Evolutionary conservation across 257 asterid genomes (phyloP), one percentile per base, ranked within the genome.

Genomic region (Solanum okadae): DNA sequence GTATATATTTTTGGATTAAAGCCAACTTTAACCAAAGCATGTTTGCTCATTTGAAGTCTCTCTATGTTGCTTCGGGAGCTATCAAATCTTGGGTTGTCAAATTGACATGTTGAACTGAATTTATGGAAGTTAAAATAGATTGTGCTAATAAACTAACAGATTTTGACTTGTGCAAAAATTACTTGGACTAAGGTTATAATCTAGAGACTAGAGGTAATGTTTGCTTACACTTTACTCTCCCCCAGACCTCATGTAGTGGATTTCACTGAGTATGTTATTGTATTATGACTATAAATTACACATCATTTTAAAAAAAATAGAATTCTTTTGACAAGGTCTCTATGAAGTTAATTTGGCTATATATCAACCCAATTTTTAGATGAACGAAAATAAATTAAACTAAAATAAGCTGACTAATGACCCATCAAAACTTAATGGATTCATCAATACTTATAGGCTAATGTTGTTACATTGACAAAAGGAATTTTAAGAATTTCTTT

Each of bases 191-290:
- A 52, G 23, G 61, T 52, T 0, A 52, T 52, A 52, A 16, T 52
- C 61, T 16, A 52, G 22, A 49, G 20, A 49, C 8, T 0, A 15
- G 61, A 49, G 61, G 9, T 52, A 52, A 52, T 2, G 8, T 6
- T 0, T 5, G 0, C 3, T 49, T 49, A 49, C 22, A 49, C 8
- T 49, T 5, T 15, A 49, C 6, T 49, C 20, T 15, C 3, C 0
- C 3, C 20, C 8, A 5, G 0, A 14, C 0, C 7, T 49, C 22
- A 5, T 0, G 20, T 2, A 49, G 8, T 49, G 0, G 0, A 49
- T 49, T 49, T 49, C 1, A 49, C 8, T 5, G 22, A 49, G 1
- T 49, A 15, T 49, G 1, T 5, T 49, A 0, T 42, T 49, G 6
- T 46, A 5, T 65, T n/a, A 10, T 23, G 33, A 4, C 16, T 63